phyloP scores from a whole-genome alignment of 2,329 filamentous ascomycete species.

The Paecilomyces formosus region DNA sequence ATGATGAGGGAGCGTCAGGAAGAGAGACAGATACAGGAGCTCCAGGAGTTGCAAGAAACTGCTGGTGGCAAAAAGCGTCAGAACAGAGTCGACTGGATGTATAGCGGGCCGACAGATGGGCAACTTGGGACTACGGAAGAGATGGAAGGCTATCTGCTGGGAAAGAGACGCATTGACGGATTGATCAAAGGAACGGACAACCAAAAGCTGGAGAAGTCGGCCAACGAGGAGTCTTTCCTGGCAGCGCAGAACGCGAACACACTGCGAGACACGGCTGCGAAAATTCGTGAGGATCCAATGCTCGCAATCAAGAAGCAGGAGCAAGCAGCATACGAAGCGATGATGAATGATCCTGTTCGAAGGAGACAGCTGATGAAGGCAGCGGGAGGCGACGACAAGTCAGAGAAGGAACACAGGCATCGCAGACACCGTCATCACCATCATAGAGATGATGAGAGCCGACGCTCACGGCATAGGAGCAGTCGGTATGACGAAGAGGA shows the following conservation, averaged over 20 bases:
- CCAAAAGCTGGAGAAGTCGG: conserved; percentile 72
- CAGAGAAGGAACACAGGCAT: conserved; percentile 42
- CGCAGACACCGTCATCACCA: conserved; percentile 22
- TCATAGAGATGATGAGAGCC: conserved; percentile 14
- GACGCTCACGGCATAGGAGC: conserved; percentile 9
- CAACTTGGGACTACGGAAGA: conserved; percentile 73
- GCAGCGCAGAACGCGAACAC: conserved; percentile 60
- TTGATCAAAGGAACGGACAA: conserved; percentile 74
- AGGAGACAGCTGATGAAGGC: conserved; percentile 18
- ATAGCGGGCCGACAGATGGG: conserved; percentile 69
- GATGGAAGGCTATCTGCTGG: conserved; percentile 86
- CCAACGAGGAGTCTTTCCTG: conserved; percentile 56
- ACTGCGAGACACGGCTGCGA: conserved; percentile 70
- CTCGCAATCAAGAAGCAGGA: conserved; percentile 91
- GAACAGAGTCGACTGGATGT: conserved; percentile 97
- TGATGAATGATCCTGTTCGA: conserved; percentile 39
- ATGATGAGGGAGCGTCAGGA: conserved; percentile 89
- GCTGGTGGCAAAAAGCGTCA: conserved; percentile 74
- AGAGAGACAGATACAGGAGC: conserved; percentile 84
- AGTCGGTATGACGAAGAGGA: conserved; percentile 10
- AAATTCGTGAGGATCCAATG: conserved; percentile 85
- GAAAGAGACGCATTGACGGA: conserved; percentile 85
- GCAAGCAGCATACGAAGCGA: conserved; percentile 64
- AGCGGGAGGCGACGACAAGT: conserved; percentile 20
- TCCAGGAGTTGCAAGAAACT: conserved; percentile 81